Percentiles rank a stretch among this genome's conserved stretches.
Evolutionary conservation across 805 yeast genomes (phyloP).

Genomic region (Naumovozyma castellii): DNA sequence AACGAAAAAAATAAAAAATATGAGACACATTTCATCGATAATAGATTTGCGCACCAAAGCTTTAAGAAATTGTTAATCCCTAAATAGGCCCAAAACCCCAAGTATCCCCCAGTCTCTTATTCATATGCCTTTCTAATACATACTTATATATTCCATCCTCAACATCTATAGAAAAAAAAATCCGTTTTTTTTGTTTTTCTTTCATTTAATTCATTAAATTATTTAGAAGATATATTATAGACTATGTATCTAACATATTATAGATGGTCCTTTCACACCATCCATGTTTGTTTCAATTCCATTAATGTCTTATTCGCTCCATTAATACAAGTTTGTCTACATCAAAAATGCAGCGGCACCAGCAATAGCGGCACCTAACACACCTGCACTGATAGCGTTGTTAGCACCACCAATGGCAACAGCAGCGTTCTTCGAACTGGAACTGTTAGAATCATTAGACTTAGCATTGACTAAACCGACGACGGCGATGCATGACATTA

Average conservation of each 20-base stretch:
- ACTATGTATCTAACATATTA: too few relatives aligned
- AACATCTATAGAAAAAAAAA: too few relatives aligned
- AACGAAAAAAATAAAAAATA: background rate
- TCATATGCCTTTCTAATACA: too few relatives aligned
- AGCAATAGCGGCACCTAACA: constrained; percentile 24
- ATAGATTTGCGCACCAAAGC: constrained; percentile 7
- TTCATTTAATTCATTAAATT: too few relatives aligned
- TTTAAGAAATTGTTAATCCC: constrained; percentile 6
- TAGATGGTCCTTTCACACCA: too few relatives aligned
- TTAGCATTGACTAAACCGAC: constrained; percentile 13
- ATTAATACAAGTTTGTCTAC: background rate
- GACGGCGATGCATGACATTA: constrained; percentile 17
- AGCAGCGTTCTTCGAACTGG: constrained; percentile 11
- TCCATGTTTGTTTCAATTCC: too few relatives aligned
- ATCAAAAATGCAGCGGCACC: constrained; percentile 23
- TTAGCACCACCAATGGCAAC: constrained; percentile 12
- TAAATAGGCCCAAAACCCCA: too few relatives aligned
- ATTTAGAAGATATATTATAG: too few relatives aligned
- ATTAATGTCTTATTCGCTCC: background rate
- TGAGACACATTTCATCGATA: too few relatives aligned
- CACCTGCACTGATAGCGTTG: constrained; percentile 14
- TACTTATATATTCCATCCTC: too few relatives aligned
- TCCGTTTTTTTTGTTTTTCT: too few relatives aligned
- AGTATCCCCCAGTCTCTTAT: too few relatives aligned
- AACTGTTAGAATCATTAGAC: constrained; percentile 6